These are phyloP conservation scores for Fusarium mangiferae DNA, from an alignment of 2,329 filamentous ascomycete genomes.

Conservation along the genomic window DNA sequence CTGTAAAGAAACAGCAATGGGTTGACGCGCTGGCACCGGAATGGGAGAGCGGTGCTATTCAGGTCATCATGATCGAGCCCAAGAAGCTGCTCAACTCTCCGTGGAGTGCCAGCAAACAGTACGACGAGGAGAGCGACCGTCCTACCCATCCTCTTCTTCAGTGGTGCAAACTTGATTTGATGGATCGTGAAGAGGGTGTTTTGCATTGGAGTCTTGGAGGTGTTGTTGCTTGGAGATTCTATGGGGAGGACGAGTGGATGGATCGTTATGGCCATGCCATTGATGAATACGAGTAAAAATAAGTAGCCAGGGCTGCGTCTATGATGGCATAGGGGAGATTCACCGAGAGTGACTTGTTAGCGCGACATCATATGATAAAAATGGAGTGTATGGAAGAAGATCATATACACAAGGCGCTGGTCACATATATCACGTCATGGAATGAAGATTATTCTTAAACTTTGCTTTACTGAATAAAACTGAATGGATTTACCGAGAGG, in stretches of 20 bases:
- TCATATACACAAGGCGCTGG: accelerated
- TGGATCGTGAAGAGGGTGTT: background rate
- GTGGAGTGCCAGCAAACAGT: background rate
- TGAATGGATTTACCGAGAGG: accelerated
- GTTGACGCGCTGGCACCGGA: background rate
- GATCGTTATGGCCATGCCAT: background rate
- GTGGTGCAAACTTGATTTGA: background rate
- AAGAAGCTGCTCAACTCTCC: background rate
- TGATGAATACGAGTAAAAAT: background rate
- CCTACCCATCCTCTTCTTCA: background rate
- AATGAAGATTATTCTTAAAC: accelerated
- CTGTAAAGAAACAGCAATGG: background rate
- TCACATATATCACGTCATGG: accelerated
- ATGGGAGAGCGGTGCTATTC: background rate
- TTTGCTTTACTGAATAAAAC: accelerated
- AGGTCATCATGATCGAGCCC: background rate
- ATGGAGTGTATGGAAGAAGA: background rate
- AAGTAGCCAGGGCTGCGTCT: accelerated
- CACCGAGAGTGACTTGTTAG: too few species aligned
- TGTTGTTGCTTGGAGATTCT: background rate
- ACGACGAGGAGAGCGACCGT: background rate
- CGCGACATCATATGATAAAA: background rate
- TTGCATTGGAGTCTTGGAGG: background rate
- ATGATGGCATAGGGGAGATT: accelerated
- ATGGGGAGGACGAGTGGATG: background rate